Base-by-base conservation (phyloP, 2,329 filamentous ascomycete genomes). In the Penicillium sp. region DNA sequence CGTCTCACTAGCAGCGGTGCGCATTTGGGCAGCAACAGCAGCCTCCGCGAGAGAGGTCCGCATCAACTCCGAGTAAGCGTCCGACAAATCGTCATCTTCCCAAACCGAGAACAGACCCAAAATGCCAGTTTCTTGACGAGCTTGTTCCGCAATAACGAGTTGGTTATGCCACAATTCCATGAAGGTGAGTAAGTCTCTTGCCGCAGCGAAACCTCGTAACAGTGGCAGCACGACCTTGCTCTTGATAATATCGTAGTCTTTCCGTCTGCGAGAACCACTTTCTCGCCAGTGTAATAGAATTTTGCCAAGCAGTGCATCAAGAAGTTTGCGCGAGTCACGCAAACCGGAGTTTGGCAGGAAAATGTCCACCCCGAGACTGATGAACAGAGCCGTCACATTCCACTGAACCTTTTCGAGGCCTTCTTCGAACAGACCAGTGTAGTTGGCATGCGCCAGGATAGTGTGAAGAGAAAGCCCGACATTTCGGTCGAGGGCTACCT, bases 21-120 rank as follows among this genome's bases (percentile, higher is more conserved):
- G 69, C 48, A 74, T 59, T 39, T 70, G 72, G 18, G 60, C 63
- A 51, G 60, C 58, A 39, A 70, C 54, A 51, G 66, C 65, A 4
- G 61, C 52, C 11, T 67, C 61, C 9, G 66, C 67, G 19, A 74
- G 61, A 7, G 69, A 67, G 23, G 58, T 70, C 26, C 64, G 67
- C 53, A 73, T 56, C 48, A 72, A 44, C 14, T 71, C 66, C 27
- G 67, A 63, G 61, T 72, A 77, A 34, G 60, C 62, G 26, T 70
- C 65, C 32, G 70, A 71, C 13, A 78, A 34, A 55, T 76, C 73
- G 47, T 78, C 74, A 52, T 78, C 74, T 58, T 78, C 76, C 76
- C 76, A 79, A 3, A 77, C 66, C 7, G 72, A 72, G 53, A 71
- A 71, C 5, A 53, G 39, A 40, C 59, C 52, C 26, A 69, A 43